Percentiles rank a stretch among this genome's conserved stretches.
phyloP scores from a whole-genome alignment of 2,329 filamentous ascomycete species.

The Orbilia oligospora region DNA sequence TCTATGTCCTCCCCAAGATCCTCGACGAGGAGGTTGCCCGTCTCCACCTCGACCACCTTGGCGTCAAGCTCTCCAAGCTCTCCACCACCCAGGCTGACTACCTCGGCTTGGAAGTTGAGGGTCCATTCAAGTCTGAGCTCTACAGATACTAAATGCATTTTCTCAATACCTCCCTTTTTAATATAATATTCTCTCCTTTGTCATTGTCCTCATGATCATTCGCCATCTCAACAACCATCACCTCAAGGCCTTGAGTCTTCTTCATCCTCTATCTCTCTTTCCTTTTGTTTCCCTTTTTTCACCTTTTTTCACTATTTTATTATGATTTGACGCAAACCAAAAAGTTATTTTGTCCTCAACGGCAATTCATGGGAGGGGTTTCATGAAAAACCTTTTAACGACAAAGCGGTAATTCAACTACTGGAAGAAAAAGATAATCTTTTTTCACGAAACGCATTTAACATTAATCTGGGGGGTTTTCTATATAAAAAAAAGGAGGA shows the following conservation, averaged over 20 bases:
- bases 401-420: slow-evolving; percentile 58
- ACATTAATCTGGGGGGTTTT: slow-evolving; percentile 56
- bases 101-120: slow-evolving; percentile 85
- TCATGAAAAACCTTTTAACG: slow-evolving; percentile 42
- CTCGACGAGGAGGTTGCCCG: slow-evolving; percentile 98
- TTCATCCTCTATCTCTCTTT: not conserved
- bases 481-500: slow-evolving; percentile 42
- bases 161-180: not conserved
- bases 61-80: slow-evolving; percentile 88
- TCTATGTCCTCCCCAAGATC: slow-evolving; percentile 98
- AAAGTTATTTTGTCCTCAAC: slow-evolving; percentile 60
- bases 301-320: slow-evolving; percentile 63
- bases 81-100: slow-evolving; percentile 92
- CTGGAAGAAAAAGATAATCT: slow-evolving; percentile 16
- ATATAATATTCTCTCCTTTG: slow-evolving; percentile 8
- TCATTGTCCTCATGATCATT: not conserved
- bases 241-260: not conserved
- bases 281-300: not conserved
- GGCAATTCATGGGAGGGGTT: slow-evolving; percentile 58
- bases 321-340: slow-evolving; percentile 29
- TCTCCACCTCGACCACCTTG: slow-evolving; percentile 90
- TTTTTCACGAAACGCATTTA: slow-evolving; percentile 36
- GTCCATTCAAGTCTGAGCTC: slow-evolving; percentile 96
- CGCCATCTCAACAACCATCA: slow-evolving; percentile 31
- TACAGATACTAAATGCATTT: slow-evolving; percentile 77